Evolutionary conservation across 306 rosid genomes (phyloP).

Genomic region (Cyclanthera cordifolia): DNA sequence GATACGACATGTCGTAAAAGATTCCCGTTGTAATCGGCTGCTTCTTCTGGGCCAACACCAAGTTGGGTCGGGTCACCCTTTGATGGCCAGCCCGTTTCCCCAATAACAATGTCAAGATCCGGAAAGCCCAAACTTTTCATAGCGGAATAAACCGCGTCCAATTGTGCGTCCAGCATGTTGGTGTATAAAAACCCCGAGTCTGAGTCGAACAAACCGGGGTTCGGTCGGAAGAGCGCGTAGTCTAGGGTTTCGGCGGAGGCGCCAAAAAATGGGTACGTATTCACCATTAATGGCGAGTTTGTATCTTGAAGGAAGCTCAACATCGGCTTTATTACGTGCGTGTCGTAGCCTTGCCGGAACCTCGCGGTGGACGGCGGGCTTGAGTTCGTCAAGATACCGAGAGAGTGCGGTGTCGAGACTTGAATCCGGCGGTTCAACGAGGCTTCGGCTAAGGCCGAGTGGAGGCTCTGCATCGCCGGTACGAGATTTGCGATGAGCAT

Average conservation of each 20-base stretch:
- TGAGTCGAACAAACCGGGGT: constrained; percentile 37
- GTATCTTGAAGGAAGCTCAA: constrained; percentile 47
- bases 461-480: constrained; percentile 58
- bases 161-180: constrained; percentile 71
- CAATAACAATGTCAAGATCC: constrained; percentile 52
- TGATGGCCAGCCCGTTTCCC: constrained; percentile 70
- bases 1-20: constrained; percentile 48
- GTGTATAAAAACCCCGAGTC: constrained; percentile 33
- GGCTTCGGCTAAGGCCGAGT: constrained; percentile 40
- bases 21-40: constrained; percentile 42
- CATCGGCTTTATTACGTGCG: constrained; percentile 51
- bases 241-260: constrained; percentile 33
- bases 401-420: constrained; percentile 64
- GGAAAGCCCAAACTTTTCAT: constrained; percentile 42
- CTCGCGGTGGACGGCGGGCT: constrained; percentile 65
- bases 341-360: constrained; percentile 76
- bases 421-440: constrained; percentile 33
- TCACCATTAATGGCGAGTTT: constrained; percentile 54
- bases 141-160: constrained; percentile 56
- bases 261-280: constrained; percentile 65
- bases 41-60: constrained; percentile 32
- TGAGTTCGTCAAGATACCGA: constrained; percentile 53
- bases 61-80: constrained; percentile 34
- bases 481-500: constrained; percentile 40
- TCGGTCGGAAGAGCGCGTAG: constrained; percentile 44